These are phyloP conservation scores for Rhodamnia argentea DNA, from an alignment of 345 rosid genomes.

Conservation along the genomic window DNA sequence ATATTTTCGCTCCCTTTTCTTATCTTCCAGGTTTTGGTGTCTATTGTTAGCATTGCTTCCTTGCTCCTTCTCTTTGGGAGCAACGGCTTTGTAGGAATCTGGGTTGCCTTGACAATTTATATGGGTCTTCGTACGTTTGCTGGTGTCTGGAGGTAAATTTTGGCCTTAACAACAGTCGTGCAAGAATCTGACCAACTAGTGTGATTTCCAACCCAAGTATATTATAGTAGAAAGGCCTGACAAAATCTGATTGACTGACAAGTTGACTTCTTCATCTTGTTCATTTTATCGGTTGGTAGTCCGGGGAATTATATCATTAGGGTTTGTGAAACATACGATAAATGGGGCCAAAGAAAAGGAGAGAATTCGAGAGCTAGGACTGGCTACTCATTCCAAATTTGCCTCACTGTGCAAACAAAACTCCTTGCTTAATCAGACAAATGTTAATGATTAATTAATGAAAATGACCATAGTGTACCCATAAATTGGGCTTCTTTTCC, in stretches of 20 bases:
- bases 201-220: neutral
- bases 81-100: constrained; percentile 72
- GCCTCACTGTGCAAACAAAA: neutral
- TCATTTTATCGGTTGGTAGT: neutral
- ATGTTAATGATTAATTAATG: neutral
- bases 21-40: constrained; percentile 48
- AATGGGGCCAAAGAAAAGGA: neutral
- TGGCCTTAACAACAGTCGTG: neutral
- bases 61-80: constrained; percentile 43
- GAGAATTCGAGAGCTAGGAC: neutral
- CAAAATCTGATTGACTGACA: neutral
- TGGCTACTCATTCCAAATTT: neutral
- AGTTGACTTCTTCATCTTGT: neutral
- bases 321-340: neutral
- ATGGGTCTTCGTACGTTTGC: constrained; percentile 77
- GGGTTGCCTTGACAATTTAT: constrained; percentile 81
- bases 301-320: neutral
- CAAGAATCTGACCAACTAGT: neutral
- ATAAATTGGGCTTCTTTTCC: neutral
- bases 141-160: constrained; percentile 76
- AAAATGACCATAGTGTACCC: neutral
- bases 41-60: constrained; percentile 45
- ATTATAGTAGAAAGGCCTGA: neutral
- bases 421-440: neutral
- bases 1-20: neutral